Conservation (phyloP, 2,329 filamentous ascomycete genomes). For the Alternaria sp. region DNA sequence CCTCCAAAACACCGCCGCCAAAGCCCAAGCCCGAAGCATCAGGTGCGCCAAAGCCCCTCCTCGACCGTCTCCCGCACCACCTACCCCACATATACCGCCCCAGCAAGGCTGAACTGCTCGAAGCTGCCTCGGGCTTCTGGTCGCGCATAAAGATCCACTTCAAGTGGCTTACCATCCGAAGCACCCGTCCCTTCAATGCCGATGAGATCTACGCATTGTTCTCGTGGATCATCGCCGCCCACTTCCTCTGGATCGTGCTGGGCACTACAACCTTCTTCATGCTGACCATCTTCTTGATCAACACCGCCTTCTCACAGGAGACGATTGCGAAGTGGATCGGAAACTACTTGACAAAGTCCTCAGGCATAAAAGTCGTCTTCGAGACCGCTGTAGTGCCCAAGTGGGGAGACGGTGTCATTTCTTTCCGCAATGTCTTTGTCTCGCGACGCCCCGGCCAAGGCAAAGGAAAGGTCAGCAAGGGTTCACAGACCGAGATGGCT, state of each 20-base stretch:
- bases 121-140: slow-evolving; percentile 92
- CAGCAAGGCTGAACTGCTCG: slow-evolving; percentile 89
- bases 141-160: slow-evolving; percentile 87
- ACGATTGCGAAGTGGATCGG: slow-evolving; percentile 91
- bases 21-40: slow-evolving; percentile 30
- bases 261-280: slow-evolving; percentile 98
- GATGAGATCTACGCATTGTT: slow-evolving; percentile 96
- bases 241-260: slow-evolving; percentile 93
- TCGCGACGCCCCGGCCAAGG: slow-evolving; percentile 86
- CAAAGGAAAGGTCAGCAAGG: slow-evolving; percentile 86
- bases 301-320: slow-evolving; percentile 97
- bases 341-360: slow-evolving; percentile 93
- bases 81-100: slow-evolving; percentile 79
- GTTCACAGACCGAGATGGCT: slow-evolving; percentile 82
- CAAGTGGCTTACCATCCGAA: slow-evolving; percentile 97
- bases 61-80: slow-evolving; percentile 61
- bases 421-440: slow-evolving; percentile 95
- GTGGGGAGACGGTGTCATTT: slow-evolving; percentile 94
- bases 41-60: slow-evolving; percentile 53
- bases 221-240: slow-evolving; percentile 93
- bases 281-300: slow-evolving; percentile 85
- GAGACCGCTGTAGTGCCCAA: slow-evolving; percentile 97
- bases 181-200: slow-evolving; percentile 89
- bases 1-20: slow-evolving; percentile 25
- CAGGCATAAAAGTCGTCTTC: slow-evolving; percentile 91